Conservation (phyloP, 805 yeast genomes). For the Candida michaelii region DNA sequence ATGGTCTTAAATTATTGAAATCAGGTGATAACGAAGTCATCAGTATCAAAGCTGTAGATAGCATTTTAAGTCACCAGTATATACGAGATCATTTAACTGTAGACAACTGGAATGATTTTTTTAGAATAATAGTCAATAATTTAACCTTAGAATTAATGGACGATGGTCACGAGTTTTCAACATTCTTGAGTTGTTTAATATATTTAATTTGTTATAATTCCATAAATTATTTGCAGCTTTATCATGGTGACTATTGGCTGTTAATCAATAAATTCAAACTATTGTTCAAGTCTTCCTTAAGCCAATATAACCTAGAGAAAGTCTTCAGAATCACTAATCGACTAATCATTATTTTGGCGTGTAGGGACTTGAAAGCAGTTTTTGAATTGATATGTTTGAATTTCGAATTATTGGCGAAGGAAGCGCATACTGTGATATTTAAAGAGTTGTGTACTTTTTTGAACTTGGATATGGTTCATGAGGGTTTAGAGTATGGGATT, state of each 20-base stretch:
- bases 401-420: not conserved
- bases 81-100: conserved; percentile 32
- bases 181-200: conserved; percentile 7
- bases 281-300: no score
- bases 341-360: conserved; percentile 7
- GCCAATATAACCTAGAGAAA: no score
- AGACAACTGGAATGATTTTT: conserved; percentile 26
- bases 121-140: no score
- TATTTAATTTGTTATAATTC: conserved; percentile 5
- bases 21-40: conserved; percentile 4
- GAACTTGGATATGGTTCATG: conserved; percentile 11
- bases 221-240: conserved; percentile 5
- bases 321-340: conserved; percentile 9
- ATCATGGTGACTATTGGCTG: conserved; percentile 3
- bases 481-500: not conserved
- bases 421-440: conserved; percentile 3
- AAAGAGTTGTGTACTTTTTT: conserved; percentile 11
- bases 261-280: not conserved
- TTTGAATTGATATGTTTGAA: not conserved
- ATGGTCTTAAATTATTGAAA: conserved; percentile 2
- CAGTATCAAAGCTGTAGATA: conserved; percentile 21
- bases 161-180: no score
- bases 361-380: conserved; percentile 6
- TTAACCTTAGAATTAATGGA: not conserved
- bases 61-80: conserved; percentile 22